A percentile compares a stretch with the other conserved stretches of the same genome.
Conservation (phyloP, 768 basidiomycete genomes). For the Mycena floridula region DNA sequence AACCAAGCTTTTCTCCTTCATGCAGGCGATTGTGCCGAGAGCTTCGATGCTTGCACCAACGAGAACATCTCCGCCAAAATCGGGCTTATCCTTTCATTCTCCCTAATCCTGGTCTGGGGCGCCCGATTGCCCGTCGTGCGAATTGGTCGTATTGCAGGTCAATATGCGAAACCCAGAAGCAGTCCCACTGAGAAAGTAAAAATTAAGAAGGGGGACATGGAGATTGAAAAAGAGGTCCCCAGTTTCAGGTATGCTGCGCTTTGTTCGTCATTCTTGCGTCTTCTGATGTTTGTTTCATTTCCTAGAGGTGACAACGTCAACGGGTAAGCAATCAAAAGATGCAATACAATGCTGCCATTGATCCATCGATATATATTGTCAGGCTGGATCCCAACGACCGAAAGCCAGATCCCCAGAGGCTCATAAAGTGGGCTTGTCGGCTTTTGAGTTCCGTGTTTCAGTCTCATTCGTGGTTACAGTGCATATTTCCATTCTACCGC, state of each 20-base stretch:
- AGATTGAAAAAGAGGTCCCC: conserved; percentile 67
- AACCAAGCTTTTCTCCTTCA: conserved; percentile 93
- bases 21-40: conserved; percentile 97
- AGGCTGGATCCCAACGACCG: conserved; percentile 74
- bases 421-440: conserved; percentile 55
- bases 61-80: conserved; percentile 86
- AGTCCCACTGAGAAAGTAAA: conserved; percentile 74
- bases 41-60: conserved; percentile 89
- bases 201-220: too few species aligned
- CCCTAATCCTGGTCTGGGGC: conserved; percentile 91
- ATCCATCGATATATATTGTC: too few species aligned
- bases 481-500: conserved; percentile 96
- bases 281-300: too few species aligned
- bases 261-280: too few species aligned
- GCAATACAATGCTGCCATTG: too few species aligned
- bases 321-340: too few species aligned
- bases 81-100: conserved; percentile 90
- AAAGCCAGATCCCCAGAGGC: conserved; percentile 82
- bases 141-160: conserved; percentile 90
- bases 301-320: conserved; percentile 94
- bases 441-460: background rate
- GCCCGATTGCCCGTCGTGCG: conserved; percentile 90
- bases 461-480: conserved; percentile 30
- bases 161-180: conserved; percentile 92
- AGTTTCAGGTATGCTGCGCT: conserved; percentile 73